Evolutionary conservation across 1,139 yeast species (phyloP).

Genomic region (Magnusiomyces tetraspermus): DNA sequence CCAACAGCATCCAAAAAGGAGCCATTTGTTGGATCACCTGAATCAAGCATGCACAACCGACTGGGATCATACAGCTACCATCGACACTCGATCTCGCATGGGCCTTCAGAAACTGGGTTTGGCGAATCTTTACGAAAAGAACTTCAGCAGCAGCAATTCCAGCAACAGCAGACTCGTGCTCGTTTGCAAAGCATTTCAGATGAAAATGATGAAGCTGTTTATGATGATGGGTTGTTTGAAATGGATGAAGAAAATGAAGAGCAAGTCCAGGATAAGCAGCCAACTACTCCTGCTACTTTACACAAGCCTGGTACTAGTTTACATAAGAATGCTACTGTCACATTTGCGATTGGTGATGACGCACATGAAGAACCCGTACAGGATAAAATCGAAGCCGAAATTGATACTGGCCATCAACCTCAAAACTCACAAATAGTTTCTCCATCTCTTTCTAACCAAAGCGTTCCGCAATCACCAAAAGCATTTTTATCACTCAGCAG

Average conservation of each 20-base stretch:
- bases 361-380: no score
- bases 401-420: no score
- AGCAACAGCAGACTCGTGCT: no score
- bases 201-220: conserved; percentile 6
- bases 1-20: not conserved
- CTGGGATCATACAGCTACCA: not conserved
- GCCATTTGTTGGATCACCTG: no score
- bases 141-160: conserved; percentile 8
- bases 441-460: not conserved
- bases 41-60: not conserved
- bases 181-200: conserved; percentile 9
- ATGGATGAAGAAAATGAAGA: conserved; percentile 20
- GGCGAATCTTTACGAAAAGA: conserved; percentile 7
- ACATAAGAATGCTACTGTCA: not conserved
- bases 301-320: no score
- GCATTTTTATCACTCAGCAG: conserved; percentile 14
- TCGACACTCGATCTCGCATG: not conserved
- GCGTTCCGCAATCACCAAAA: conserved; percentile 8
- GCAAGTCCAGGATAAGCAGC: not conserved
- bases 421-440: not conserved
- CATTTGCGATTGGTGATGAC: not conserved
- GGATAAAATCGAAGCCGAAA: no score
- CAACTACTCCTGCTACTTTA: no score
- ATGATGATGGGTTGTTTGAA: conserved; percentile 18
- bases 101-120: not conserved